Base-by-base conservation (phyloP, 78 protist species). In the Ministeria vibrans region DNA sequence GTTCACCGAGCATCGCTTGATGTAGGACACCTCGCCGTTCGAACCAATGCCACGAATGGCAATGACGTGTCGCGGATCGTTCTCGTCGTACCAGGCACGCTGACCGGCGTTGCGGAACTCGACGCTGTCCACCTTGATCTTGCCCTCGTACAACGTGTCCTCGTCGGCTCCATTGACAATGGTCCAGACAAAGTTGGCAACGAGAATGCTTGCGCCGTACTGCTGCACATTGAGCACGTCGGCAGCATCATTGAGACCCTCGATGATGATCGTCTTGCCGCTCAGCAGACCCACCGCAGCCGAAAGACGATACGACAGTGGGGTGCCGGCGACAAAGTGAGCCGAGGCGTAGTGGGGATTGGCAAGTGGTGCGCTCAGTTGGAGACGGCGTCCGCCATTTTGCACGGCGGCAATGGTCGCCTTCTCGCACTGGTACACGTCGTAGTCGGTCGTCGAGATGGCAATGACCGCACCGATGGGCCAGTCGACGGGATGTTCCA, bases 221-320 rank as follows among this genome's bases (percentile, higher is more conserved):
- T 13, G 11, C 39, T 41, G 32, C n/a, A 25, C 49, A 4, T 34
- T 49, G 23, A 11, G 28, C 18, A 49, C 43, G 53, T 49, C 74
- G 5, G 1, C 28, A 3, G 46, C 53, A 30, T 73, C 80, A 28
- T 15, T 30, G 39, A 64, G 79, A 42, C 88, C 88, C 34, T 44
- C 44, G 32, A 85, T 39, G 4, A 34, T 23, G 3, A 85, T 59
- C n/a, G n/a, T n/a, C 51, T 77, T 78, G 62, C 88, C 55, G 18
- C 77, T 39, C 28, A 85, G 80, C 32, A 63, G 46, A 32, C 78
- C 78, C 39, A 83, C 86, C 32, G 44, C 86, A 15, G 77, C 70
- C 22, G 42, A 4, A 39, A 70, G 15, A n/a, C n/a, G n/a, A n/a
- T n/a, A n/a, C n/a, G 72, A 41, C 80, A 7, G 75, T 32, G 30